A percentile compares a stretch with the other conserved stretches of the same genome.
Conservation (phyloP, 176 grass and related monocot genomes). For the Otatea glauca region DNA sequence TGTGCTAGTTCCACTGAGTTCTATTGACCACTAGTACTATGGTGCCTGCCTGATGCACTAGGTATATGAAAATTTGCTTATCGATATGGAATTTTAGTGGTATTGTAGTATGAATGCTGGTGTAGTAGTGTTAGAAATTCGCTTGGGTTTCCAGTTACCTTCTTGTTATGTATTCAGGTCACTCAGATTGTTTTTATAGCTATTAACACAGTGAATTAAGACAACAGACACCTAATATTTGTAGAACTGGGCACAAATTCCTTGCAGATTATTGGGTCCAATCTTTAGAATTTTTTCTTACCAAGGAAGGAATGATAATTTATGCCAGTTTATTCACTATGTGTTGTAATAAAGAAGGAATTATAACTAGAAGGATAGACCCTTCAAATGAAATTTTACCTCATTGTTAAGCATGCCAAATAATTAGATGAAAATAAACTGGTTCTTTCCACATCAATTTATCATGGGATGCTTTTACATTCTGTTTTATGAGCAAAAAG, state of each 20-base stretch:
- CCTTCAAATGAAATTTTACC: not conserved
- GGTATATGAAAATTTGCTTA: not conserved
- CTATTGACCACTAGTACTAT: not conserved
- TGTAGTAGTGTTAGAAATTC: not conserved
- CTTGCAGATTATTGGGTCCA: not conserved
- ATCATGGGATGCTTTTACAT: slow-evolving; percentile 20
- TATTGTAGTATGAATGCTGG: not conserved
- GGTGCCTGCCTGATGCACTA: not conserved
- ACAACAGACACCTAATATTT: not conserved
- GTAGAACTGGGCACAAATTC: not conserved
- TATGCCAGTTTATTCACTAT: not conserved
- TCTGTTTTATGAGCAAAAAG: not conserved
- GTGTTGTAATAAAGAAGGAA: not conserved
- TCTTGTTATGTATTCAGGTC: not conserved
- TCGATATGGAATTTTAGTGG: not conserved
- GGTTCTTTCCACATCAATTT: not conserved
- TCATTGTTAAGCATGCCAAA: not conserved
- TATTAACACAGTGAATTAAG: not conserved
- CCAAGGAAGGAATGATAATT: not conserved
- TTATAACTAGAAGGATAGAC: not conserved
- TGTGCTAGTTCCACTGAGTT: not conserved
- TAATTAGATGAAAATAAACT: too few species aligned
- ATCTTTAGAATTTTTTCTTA: not conserved
- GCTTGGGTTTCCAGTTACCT: not conserved
- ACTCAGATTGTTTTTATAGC: not conserved